Evolutionary conservation across 306 rosid genomes (phyloP).

Genomic region (Gillenia trifoliata): DNA sequence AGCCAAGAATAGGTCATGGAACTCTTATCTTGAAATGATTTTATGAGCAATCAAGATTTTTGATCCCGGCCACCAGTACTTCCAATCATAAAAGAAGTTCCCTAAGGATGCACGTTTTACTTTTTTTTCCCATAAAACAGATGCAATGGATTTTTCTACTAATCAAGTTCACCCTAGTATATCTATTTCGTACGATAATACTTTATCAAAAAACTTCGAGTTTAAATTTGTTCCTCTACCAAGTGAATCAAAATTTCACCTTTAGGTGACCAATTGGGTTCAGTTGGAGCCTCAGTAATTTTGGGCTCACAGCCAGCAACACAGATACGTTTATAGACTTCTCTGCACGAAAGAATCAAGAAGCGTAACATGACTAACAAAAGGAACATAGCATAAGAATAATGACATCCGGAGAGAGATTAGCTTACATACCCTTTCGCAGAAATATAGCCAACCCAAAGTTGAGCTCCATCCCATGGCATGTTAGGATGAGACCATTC

Average conservation of each 20-base stretch:
- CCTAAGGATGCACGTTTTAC: not conserved
- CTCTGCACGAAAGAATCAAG: slow-evolving; percentile 41
- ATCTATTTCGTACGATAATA: not conserved
- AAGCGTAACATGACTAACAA: too few relatives aligned
- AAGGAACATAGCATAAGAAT: not conserved
- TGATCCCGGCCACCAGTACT: not conserved
- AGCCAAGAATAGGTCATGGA: not conserved
- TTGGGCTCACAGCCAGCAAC: slow-evolving; percentile 67
- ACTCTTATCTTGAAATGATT: not conserved
- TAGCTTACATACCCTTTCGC: slow-evolving; percentile 64
- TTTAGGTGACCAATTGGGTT: slow-evolving; percentile 91
- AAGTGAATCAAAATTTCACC: slow-evolving; percentile 36
- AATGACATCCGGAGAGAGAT: slow-evolving; percentile 10
- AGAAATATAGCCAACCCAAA: slow-evolving; percentile 89
- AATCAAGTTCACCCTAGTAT: not conserved
- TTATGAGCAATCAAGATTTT: not conserved
- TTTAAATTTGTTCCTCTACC: not conserved
- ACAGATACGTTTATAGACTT: slow-evolving; percentile 51
- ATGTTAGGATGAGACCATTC: slow-evolving; percentile 92
- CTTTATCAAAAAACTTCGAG: not conserved
- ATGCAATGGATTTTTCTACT: not conserved
- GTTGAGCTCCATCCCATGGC: slow-evolving; percentile 93
- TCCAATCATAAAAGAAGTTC: not conserved
- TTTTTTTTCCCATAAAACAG: not conserved
- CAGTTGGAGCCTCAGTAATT: slow-evolving; percentile 74